phyloP scores from a whole-genome alignment of 106 monocot genomes.

The Gastrodia elata region DNA sequence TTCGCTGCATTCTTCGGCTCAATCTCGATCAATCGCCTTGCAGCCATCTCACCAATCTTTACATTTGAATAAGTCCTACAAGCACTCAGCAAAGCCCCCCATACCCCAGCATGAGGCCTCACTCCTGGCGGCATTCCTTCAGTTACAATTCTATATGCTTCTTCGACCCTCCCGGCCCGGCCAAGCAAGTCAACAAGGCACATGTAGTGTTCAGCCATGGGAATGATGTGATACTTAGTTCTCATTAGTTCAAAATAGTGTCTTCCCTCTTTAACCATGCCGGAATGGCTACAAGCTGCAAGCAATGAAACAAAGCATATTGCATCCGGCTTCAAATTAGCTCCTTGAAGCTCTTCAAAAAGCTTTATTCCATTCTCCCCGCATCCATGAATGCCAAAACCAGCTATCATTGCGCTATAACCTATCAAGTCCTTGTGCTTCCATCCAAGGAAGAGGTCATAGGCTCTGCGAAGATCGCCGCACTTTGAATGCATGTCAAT shows the following conservation, averaged over 20 bases:
- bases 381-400: slow-evolving; percentile 26
- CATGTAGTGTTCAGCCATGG: slow-evolving; percentile 28
- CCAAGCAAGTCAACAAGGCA: slow-evolving; percentile 37
- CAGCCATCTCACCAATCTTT: slow-evolving; percentile 22
- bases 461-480: slow-evolving; percentile 16
- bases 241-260: slow-evolving; percentile 19
- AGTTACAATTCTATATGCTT: slow-evolving; percentile 20
- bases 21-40: slow-evolving; percentile 22
- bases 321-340: slow-evolving; percentile 14
- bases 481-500: slow-evolving; percentile 27
- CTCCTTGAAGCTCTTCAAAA: slow-evolving; percentile 12
- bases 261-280: slow-evolving; percentile 19
- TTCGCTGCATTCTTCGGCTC: slow-evolving; percentile 29
- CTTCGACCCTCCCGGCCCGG: slow-evolving; percentile 26
- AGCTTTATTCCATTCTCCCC: slow-evolving; percentile 16
- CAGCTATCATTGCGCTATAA: slow-evolving; percentile 25
- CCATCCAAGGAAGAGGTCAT: slow-evolving; percentile 17
- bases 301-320: slow-evolving; percentile 27
- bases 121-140: slow-evolving; percentile 12
- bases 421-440: slow-evolving; percentile 26
- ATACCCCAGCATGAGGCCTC: slow-evolving; percentile 13
- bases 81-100: slow-evolving; percentile 36
- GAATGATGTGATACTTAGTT: slow-evolving; percentile 9
- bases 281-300: slow-evolving; percentile 21
- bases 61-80: slow-evolving; percentile 27